Base-by-base conservation (phyloP, 2,329 filamentous ascomycete species). In the Cladophialophora chaetospira region DNA sequence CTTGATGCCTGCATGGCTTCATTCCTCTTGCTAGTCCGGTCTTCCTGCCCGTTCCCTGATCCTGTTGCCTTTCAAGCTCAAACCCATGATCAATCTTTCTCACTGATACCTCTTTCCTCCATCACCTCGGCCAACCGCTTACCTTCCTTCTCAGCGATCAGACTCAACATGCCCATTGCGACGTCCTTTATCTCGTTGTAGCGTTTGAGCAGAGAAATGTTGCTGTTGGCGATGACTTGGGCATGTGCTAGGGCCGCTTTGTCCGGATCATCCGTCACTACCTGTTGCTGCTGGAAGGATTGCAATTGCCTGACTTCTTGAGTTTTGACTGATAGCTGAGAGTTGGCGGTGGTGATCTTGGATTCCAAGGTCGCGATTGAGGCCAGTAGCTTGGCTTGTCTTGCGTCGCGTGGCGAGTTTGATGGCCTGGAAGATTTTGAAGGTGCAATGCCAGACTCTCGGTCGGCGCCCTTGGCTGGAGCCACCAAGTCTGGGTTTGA, bases 101-200 rank as follows among this genome's bases (percentile, higher is more conserved):
- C 28, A 47, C 52, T 48, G 29, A 62, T 28, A 5, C 46, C 53
- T 35, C 40, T 15, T 15, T 55, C 33, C 19, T 59, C 40, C 62
- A 59, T 58, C n/a, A 62, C 59, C 33, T 63, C 57, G 44, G 31
- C 44, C 33, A 69, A 44, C 42, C 51, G 61, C 26, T 50, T 53
- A 9, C 60, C 63, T 53, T 57, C 21, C 29, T 51, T 52, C 19
- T 89, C 86, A 3, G 87, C 86, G 68, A 89, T 82, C 65, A 89
- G 71, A 0, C 84, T 85, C 72, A 88, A 79, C 26, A 89, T 67
- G 0, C 85, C 86, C 66, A 85, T 80, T 0, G 82, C 86, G 5
- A 87, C 75, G 69, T 89, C 87, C 61, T 85, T 84, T 64, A 88
- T 83, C 69, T 88, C 86, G 65, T 89, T 89, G 72, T 89, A 89